Percentiles rank a stretch among this genome's conserved stretches.
Conservation (phyloP, 495 filamentous ascomycete species). For the Talaromyces liani region DNA sequence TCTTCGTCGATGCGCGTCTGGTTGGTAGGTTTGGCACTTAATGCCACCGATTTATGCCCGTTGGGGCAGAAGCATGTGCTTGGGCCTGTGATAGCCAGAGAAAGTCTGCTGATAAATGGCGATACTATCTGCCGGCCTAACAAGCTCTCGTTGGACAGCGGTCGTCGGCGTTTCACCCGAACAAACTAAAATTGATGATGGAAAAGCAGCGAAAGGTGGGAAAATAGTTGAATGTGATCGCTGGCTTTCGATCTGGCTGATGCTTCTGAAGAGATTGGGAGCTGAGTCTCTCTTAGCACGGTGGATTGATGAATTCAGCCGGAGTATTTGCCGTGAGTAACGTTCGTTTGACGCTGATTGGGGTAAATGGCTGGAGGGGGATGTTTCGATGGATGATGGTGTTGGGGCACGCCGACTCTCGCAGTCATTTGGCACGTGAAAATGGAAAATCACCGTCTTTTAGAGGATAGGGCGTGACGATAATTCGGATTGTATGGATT, state of each 20-base stretch:
- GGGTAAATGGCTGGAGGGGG: neutral
- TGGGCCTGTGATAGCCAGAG: slow-evolving; percentile 6
- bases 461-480: neutral
- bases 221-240: neutral
- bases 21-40: neutral
- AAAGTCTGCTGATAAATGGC: neutral
- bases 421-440: neutral
- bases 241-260: neutral
- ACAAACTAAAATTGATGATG: neutral
- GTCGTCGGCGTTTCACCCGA: neutral
- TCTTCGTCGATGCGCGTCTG: neutral
- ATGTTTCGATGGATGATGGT: neutral
- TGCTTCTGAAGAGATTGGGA: neutral
- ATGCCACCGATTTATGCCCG: neutral
- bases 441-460: neutral
- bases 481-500: neutral
- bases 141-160: neutral
- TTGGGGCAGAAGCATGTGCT: slow-evolving; percentile 7
- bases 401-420: neutral
- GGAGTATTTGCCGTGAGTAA: slow-evolving; percentile 2
- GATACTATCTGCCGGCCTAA: neutral
- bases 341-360: neutral
- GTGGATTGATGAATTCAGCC: neutral
- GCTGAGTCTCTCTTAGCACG: neutral
- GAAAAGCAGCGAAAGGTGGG: neutral